Conservation (phyloP, 176 grass and related monocot genomes). For the Pontederia crassipes region DNA sequence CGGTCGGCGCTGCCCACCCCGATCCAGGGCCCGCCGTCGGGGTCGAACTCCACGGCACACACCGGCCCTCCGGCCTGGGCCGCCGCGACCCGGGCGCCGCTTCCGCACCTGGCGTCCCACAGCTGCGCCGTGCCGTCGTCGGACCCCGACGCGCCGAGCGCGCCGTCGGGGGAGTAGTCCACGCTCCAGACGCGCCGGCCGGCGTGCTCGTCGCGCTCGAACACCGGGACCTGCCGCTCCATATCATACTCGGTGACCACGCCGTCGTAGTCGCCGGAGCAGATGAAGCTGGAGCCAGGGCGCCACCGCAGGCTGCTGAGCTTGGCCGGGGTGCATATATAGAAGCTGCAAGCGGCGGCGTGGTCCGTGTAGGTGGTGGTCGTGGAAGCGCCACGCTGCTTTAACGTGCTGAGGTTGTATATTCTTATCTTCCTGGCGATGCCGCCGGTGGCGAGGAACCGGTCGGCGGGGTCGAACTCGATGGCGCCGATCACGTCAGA, state of each 20-base stretch:
- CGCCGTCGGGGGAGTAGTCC: slow-evolving; percentile 43
- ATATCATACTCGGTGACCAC: slow-evolving; percentile 90
- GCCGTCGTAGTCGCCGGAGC: slow-evolving; percentile 82
- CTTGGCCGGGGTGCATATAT: slow-evolving; percentile 89
- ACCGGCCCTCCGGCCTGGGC: slow-evolving; percentile 11
- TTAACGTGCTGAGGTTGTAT: slow-evolving; percentile 26
- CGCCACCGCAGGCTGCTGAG: slow-evolving; percentile 90
- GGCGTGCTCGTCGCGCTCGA: slow-evolving; percentile 83
- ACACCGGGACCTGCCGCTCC: slow-evolving; percentile 27
- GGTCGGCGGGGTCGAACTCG: slow-evolving; percentile 57
- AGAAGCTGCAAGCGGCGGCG: slow-evolving; percentile 18
- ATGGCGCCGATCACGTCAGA: slow-evolving; percentile 60
- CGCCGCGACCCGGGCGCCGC: slow-evolving; percentile 13
- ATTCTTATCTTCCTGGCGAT: slow-evolving; percentile 79
- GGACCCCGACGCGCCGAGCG: slow-evolving; percentile 58
- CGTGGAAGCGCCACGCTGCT: neutral
- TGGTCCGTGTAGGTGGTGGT: neutral
- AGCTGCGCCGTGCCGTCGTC: slow-evolving; percentile 75
- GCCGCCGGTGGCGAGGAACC: slow-evolving; percentile 76
- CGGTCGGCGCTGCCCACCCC: slow-evolving; percentile 67
- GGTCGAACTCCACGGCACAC: slow-evolving; percentile 15
- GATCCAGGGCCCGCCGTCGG: slow-evolving; percentile 37
- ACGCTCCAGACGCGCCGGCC: slow-evolving; percentile 76
- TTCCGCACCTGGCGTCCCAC: slow-evolving; percentile 44
- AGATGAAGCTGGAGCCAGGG: slow-evolving; percentile 26